phyloP scores from a whole-genome alignment of 305 asterid species.

The Fraxinus platypoda region DNA sequence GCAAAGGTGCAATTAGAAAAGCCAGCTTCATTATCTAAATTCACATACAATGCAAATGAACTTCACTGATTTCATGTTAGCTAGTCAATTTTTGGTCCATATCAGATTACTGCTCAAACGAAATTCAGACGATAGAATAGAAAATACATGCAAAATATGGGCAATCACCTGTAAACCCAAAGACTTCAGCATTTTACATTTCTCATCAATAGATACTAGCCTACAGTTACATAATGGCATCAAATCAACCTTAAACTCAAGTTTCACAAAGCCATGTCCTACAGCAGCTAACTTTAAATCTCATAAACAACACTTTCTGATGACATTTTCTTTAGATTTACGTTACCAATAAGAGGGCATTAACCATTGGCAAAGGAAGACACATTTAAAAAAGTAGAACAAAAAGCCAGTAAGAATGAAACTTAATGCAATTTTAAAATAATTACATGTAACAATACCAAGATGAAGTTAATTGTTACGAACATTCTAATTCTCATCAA shows the following conservation, averaged over 20 bases:
- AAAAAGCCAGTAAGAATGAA: background rate
- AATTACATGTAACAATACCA: background rate
- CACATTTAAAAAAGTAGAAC: too few relatives aligned
- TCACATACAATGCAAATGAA: background rate
- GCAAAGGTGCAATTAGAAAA: background rate
- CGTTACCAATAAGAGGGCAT: too few relatives aligned
- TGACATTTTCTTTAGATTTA: too few relatives aligned
- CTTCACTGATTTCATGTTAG: background rate
- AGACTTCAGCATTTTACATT: background rate
- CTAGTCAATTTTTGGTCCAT: background rate
- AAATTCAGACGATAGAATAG: background rate
- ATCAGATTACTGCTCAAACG: slow-evolving; percentile 8
- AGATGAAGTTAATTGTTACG: background rate
- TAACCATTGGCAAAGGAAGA: background rate
- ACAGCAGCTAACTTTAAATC: too few relatives aligned
- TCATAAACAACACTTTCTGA: too few relatives aligned
- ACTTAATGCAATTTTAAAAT: background rate
- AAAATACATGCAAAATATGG: background rate
- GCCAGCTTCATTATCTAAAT: background rate
- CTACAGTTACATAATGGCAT: slow-evolving; percentile 32
- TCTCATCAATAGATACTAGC: slow-evolving; percentile 56
- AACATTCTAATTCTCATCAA: background rate
- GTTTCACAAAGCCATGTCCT: too few relatives aligned
- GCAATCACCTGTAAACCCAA: background rate
- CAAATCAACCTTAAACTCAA: too few relatives aligned